Evolutionary conservation across 495 filamentous ascomycete species (phyloP), one percentile per base, ranked within the genome.

Genomic region (Penicillium roqueforti): DNA sequence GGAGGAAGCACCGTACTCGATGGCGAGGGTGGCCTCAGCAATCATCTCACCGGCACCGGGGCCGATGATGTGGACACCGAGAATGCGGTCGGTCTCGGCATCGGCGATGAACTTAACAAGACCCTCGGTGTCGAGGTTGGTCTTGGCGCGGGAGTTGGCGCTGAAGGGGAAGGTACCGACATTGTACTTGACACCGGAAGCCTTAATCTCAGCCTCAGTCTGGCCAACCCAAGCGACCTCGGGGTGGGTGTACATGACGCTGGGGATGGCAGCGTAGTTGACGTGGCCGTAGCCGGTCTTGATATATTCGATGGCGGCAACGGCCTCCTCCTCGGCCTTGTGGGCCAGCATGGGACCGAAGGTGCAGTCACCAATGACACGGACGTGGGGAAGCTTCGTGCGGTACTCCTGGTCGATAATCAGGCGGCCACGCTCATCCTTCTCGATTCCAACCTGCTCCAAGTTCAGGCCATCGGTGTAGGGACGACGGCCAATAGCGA

Each of bases 331-430:
- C 77, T 98, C 93, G 38, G 95, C 93, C 82, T 98, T 98, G 82
- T 98, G 93, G 46, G 93, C 93, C 64, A 98, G 85, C 93, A 98
- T 98, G 62, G 93, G 95, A 16, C 93, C 93, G 75, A 97, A 98
- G 16, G 93, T 98, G 70, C 84, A 88, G 74, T 98, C 93, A 65
- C 93, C 93, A 59, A 98, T 86, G 66, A 91, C 92, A 58, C 93
- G 92, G 72, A 98, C 96, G 77, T 98, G 95, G 11, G 91, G 87
- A 48, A 92, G 71, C 79, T 96, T 96, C 65, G 93, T 97, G 76
- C 93, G 91, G 81, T 95, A 98, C 77, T 98, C 91, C 65, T 89
- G 87, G 80, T 98, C 93, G 71, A 98, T 96, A 63, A 97, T 85
- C 37, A 98, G 80, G 48, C 93, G 89, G 71, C 95, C 93, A 47